Evolutionary conservation across 345 rosid species (phyloP).

Genomic region (Ceriops zippeliana): DNA sequence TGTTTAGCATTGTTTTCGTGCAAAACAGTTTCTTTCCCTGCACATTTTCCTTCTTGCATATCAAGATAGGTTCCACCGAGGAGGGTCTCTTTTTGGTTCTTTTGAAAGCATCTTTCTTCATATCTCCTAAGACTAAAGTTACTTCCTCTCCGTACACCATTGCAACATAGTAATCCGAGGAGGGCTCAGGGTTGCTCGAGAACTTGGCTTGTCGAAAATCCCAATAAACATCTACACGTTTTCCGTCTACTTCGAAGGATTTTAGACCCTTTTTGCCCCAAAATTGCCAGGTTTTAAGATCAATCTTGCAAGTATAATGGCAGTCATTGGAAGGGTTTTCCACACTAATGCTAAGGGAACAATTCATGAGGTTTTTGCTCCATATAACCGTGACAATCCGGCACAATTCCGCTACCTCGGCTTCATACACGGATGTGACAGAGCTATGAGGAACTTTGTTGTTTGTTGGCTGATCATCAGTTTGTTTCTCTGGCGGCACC

Average conservation of each 20-base stretch:
- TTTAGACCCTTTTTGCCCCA: slow-evolving; percentile 78
- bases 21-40: slow-evolving; percentile 62
- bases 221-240: slow-evolving; percentile 56
- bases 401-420: slow-evolving; percentile 32
- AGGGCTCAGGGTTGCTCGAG: slow-evolving; percentile 53
- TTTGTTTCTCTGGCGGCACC: slow-evolving; percentile 15
- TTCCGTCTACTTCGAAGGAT: slow-evolving; percentile 41
- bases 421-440: slow-evolving; percentile 44
- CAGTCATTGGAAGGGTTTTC: slow-evolving; percentile 37
- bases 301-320: slow-evolving; percentile 51
- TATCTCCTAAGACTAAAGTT: slow-evolving; percentile 52
- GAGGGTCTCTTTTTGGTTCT: slow-evolving; percentile 53
- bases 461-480: slow-evolving; percentile 19
- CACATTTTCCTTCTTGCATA: slow-evolving; percentile 65
- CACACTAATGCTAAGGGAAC: slow-evolving; percentile 44
- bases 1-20: slow-evolving; percentile 41
- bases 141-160: slow-evolving; percentile 44
- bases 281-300: slow-evolving; percentile 56
- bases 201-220: slow-evolving; percentile 68
- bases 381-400: slow-evolving; percentile 52
- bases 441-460: slow-evolving; percentile 30
- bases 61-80: slow-evolving; percentile 40
- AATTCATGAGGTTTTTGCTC: slow-evolving; percentile 40
- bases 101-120: slow-evolving; percentile 49
- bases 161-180: slow-evolving; percentile 56